phyloP scores from a whole-genome alignment of 352 stramenopile species.

The Pythium rishiriense region DNA sequence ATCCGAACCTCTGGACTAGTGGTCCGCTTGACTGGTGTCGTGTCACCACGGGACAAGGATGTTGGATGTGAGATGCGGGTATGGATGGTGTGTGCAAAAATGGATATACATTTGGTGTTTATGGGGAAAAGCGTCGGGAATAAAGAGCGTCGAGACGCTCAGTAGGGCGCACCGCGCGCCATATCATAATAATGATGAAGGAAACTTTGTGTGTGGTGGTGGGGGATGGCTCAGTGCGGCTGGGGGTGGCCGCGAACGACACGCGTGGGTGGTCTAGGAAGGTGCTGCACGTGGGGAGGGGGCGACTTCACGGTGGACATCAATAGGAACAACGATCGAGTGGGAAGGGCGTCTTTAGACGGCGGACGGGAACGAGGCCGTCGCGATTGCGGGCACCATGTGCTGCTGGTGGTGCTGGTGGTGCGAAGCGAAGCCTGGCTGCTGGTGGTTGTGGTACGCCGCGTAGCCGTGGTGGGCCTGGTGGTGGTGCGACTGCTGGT shows the following conservation, averaged over 20 bases:
- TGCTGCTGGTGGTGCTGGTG: slow-evolving; percentile 21
- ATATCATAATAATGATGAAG: slow-evolving; percentile 23
- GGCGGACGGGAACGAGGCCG: slow-evolving; percentile 26
- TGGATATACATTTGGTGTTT: slow-evolving; percentile 5
- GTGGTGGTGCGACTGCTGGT: slow-evolving; percentile 2
- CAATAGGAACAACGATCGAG: neutral
- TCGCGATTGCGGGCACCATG: slow-evolving; percentile 17
- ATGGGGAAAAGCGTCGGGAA: neutral
- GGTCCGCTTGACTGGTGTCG: neutral
- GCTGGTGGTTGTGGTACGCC: slow-evolving; percentile 12
- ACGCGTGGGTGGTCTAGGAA: slow-evolving; percentile 8
- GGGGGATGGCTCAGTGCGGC: neutral
- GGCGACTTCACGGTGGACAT: neutral
- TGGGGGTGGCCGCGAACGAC: slow-evolving; percentile 4
- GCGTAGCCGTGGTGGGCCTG: slow-evolving; percentile 12
- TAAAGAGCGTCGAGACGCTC: slow-evolving; percentile 15
- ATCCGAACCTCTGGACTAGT: neutral
- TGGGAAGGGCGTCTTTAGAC: slow-evolving; percentile 4
- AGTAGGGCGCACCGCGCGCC: slow-evolving; percentile 4
- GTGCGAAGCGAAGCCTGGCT: slow-evolving; percentile 5
- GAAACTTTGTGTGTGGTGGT: neutral
- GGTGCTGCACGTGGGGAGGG: neutral
- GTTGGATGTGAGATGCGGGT: neutral
- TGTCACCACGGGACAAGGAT: too few species aligned
- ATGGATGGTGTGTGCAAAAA: neutral